These are phyloP conservation scores for Tephrocybe sp. DNA, from an alignment of 768 basidiomycete genomes.

Conservation along the genomic window DNA sequence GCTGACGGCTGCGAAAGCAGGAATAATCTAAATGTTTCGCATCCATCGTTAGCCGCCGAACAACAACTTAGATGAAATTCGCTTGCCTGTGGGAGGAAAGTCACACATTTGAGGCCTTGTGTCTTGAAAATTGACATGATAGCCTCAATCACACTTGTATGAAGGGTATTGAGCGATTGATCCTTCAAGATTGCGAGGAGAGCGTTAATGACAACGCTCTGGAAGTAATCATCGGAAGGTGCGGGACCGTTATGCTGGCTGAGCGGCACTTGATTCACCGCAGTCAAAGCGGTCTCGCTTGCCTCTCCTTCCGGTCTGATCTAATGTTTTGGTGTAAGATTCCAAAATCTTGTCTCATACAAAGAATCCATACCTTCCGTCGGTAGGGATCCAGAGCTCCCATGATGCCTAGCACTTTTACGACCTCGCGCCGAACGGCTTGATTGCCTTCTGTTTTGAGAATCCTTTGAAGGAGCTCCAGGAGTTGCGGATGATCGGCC, in stretches of 20 bases:
- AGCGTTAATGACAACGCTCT: constrained; percentile 90
- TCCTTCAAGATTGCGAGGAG: constrained; percentile 88
- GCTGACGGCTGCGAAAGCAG: constrained; percentile 89
- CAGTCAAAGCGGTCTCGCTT: constrained; percentile 57
- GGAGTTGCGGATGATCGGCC: constrained; percentile 86
- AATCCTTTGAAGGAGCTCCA: constrained; percentile 84
- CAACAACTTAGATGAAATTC: not conserved
- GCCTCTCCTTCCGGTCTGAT: constrained; percentile 61
- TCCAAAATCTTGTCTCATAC: not conserved
- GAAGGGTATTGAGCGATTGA: constrained; percentile 79
- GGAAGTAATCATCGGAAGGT: constrained; percentile 93
- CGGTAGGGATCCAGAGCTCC: constrained; percentile 96
- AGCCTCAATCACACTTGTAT: constrained; percentile 94
- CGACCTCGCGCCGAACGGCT: constrained; percentile 80
- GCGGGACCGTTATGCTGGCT: constrained; percentile 59
- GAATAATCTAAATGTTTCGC: constrained; percentile 74
- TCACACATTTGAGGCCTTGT: constrained; percentile 93
- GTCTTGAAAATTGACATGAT: constrained; percentile 99
- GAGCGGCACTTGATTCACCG: constrained; percentile 69
- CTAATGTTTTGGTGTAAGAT: constrained; percentile 37
- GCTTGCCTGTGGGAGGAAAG: constrained; percentile 87
- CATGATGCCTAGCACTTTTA: constrained; percentile 93
- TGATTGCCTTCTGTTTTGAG: constrained; percentile 76
- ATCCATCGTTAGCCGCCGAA: not conserved
- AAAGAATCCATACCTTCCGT: constrained; percentile 63